Conservation (phyloP, 345 rosid species). For the Rhizophora mangle region DNA sequence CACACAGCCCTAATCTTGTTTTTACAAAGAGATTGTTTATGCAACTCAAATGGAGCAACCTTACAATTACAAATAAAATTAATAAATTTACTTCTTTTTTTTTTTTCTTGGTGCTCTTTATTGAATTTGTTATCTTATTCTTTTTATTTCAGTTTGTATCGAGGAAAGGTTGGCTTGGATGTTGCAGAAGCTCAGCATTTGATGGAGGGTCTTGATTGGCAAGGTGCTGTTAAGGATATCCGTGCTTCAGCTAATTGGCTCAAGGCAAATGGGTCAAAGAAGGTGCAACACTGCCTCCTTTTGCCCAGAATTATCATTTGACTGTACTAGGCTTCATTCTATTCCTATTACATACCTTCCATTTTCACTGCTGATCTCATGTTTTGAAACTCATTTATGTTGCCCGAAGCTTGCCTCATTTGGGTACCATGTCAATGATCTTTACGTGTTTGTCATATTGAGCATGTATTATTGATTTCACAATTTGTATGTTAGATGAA, state of each 20-base stretch:
- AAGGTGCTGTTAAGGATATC: conserved; percentile 88
- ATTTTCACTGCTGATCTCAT: neutral
- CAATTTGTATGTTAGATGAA: neutral
- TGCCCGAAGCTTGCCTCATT: too few relatives aligned
- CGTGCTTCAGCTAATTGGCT: conserved; percentile 82
- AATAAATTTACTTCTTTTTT: neutral
- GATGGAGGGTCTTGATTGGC: conserved; percentile 93
- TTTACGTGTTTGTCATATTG: neutral
- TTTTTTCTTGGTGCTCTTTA: neutral
- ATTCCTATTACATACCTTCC: neutral
- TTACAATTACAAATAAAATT: neutral
- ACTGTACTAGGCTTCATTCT: neutral
- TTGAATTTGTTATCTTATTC: neutral
- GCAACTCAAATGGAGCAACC: neutral
- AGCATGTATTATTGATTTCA: neutral
- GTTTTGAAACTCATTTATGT: neutral
- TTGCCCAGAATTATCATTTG: neutral
- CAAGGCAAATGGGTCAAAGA: conserved; percentile 83
- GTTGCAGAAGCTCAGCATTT: conserved; percentile 93
- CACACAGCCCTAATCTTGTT: too few relatives aligned
- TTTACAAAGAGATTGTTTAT: too few relatives aligned
- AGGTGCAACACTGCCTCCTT: conserved; percentile 38
- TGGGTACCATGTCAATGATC: neutral
- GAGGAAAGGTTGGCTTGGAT: conserved; percentile 91
- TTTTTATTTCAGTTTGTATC: conserved; percentile 54